Evolutionary conservation across 164 flowering plant genomes (phyloP), one percentile per base, ranked within the genome.

Genomic region (Vitis amurensis): DNA sequence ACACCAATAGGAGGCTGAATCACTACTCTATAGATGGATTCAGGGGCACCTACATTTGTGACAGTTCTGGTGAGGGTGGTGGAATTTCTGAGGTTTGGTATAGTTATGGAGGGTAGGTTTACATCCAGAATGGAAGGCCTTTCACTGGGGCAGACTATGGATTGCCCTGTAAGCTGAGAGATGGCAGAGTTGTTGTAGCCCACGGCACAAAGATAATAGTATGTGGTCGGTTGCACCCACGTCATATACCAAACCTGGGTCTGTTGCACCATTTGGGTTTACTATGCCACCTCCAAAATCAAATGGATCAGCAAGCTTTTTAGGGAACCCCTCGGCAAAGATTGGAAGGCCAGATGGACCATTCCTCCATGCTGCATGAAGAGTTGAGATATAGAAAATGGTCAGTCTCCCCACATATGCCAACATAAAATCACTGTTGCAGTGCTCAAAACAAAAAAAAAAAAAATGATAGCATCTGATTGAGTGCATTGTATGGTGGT

Each of bases 51-150:
- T 2, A 83, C 86, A 60, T 83, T 80, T 50, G 80, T 78, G 44
- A 83, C 76, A 4, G 70, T 78, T 68, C 80, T 71, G 14, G 77
- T 76, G 16, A 83, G 49, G 30, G 80, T 74, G 64, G 50, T 59
- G 3, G 73, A 27, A 11, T 68, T 74, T 44, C 31, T 58, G 6
- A 83, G 71, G 19, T 8, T 58, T 30, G 80, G 82, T n/a, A 83
- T 72, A 12, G 86, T 78, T n/a, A 80, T 71, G 30, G 76, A 77
- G 64, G 84, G 79, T 1, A 74, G 67, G 68, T 80, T 80, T 29
- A 80, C 37, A 15, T 83, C 74, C 12, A 83, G 67, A 47, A 80
- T 58, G 16, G 79, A 76, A 5, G 72, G 78, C 23, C 37, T 27
- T 50, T 63, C 19, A 63, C n/a, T 60, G 0, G 80, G 77, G 61